A percentile compares a stretch with the other conserved stretches of the same genome.
These are phyloP conservation scores for Batrachochytrium dendrobatidis DNA, from an alignment of 371 early-diverging fungal species.

Conservation along the genomic window DNA sequence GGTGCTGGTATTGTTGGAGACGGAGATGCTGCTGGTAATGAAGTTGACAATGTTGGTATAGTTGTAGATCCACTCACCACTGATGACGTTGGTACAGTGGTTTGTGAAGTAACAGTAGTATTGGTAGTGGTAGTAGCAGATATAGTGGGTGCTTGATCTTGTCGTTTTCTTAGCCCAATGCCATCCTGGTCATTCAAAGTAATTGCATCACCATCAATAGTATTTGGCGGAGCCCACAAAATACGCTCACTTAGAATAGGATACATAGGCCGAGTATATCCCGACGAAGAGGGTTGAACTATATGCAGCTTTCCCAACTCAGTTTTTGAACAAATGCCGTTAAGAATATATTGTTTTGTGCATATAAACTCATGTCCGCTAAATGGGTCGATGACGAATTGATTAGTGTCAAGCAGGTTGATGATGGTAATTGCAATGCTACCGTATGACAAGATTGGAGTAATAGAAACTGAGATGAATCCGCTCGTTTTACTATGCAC, in stretches of 20 bases:
- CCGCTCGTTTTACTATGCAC: neutral
- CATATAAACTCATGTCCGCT: neutral
- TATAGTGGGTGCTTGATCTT: neutral
- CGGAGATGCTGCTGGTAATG: too few species aligned
- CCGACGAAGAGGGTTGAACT: neutral
- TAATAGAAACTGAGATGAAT: neutral
- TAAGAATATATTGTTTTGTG: neutral
- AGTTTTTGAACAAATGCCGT: neutral
- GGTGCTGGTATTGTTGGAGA: neutral
- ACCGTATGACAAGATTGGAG: neutral
- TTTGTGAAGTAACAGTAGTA: too few species aligned
- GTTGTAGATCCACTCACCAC: neutral
- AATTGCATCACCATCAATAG: neutral
- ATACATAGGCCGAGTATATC: neutral
- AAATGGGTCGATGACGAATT: neutral
- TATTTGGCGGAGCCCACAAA: neutral
- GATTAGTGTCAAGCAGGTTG: neutral
- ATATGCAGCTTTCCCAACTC: neutral
- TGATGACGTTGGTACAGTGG: neutral
- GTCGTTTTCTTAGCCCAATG: neutral
- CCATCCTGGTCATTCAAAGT: neutral
- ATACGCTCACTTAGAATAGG: neutral
- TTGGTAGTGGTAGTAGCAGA: too few species aligned
- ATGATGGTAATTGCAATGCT: neutral
- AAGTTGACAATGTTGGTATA: neutral